Percentiles rank a stretch among this genome's conserved stretches.
These are phyloP conservation scores for Arabidopsis arenosa DNA, from an alignment of 345 rosid species.

Conservation along the genomic window DNA sequence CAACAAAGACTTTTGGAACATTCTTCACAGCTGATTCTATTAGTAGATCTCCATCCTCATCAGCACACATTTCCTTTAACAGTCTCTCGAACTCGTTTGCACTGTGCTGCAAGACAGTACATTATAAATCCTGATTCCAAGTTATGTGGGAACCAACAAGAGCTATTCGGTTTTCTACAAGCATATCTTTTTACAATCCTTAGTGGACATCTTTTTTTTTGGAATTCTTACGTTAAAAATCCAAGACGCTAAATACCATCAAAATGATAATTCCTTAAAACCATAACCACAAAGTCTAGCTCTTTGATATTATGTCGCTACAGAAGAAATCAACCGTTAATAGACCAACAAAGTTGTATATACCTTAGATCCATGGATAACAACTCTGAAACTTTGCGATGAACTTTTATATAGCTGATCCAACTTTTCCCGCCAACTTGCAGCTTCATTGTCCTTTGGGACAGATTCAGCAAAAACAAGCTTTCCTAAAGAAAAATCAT, in stretches of 20 bases:
- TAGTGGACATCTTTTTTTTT: neutral
- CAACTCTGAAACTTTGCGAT: constrained; percentile 98
- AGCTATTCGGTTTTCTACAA: constrained; percentile 10
- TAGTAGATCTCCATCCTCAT: constrained; percentile 91
- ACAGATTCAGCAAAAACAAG: constrained; percentile 97
- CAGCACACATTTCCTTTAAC: constrained; percentile 97
- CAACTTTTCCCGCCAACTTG: constrained; percentile 97
- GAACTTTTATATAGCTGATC: constrained; percentile 99
- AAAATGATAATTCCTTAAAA: constrained; percentile 3
- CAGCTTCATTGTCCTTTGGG: constrained; percentile 97
- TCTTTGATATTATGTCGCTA: constrained; percentile 21
- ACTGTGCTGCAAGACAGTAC: constrained; percentile 85
- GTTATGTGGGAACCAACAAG: constrained; percentile 8
- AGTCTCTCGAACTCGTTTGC: constrained; percentile 96
- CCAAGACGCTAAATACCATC: constrained; percentile 10
- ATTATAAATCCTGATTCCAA: constrained; percentile 44
- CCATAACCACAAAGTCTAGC: neutral
- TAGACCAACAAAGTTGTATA: constrained; percentile 28
- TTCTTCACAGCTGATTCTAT: constrained; percentile 95
- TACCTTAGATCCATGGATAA: constrained; percentile 99
- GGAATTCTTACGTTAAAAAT: neutral
- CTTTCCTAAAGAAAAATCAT: constrained; percentile 64
- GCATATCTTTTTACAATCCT: constrained; percentile 15
- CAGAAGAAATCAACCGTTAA: constrained; percentile 9
- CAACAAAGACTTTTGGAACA: constrained; percentile 92